Percentiles rank a stretch among this genome's conserved stretches.
phyloP scores from a whole-genome alignment of 805 yeast genomes.

The Candida ulmi region DNA sequence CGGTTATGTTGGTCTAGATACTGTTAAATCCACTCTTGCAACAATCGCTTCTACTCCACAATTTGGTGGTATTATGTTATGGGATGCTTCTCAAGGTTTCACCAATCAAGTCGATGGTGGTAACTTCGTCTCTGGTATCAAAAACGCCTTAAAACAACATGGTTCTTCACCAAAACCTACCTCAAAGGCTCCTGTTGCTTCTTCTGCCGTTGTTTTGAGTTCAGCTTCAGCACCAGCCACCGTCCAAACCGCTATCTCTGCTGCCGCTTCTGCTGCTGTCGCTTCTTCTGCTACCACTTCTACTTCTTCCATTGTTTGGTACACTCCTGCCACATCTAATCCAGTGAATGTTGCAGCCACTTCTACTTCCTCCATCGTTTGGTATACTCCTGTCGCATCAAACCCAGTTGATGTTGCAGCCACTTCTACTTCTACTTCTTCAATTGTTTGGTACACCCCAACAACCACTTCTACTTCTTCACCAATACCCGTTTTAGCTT shows the following conservation, averaged over 20 bases:
- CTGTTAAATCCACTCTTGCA: constrained; percentile 45
- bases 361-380: no score
- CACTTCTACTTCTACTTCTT: no score
- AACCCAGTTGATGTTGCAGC: no score
- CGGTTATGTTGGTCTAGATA: constrained; percentile 46
- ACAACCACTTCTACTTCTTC: no score
- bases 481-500: no score
- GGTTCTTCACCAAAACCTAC: constrained; percentile 7
- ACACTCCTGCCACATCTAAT: no score
- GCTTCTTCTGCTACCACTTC: not conserved
- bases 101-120: constrained; percentile 40
- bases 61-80: constrained; percentile 85
- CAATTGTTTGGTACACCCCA: no score
- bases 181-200: constrained; percentile 1
- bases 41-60: constrained; percentile 65
- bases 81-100: constrained; percentile 85
- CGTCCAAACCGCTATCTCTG: constrained; percentile 10
- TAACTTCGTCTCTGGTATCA: constrained; percentile 38
- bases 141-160: constrained; percentile 31
- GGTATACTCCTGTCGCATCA: no score
- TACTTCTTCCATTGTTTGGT: no score
- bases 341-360: no score
- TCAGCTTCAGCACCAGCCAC: no score
- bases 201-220: not conserved
- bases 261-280: constrained; percentile 4